Evolutionary conservation across 2,329 filamentous ascomycete species (phyloP), one percentile per base, ranked within the genome.

Genomic region (Periconia sp.): DNA sequence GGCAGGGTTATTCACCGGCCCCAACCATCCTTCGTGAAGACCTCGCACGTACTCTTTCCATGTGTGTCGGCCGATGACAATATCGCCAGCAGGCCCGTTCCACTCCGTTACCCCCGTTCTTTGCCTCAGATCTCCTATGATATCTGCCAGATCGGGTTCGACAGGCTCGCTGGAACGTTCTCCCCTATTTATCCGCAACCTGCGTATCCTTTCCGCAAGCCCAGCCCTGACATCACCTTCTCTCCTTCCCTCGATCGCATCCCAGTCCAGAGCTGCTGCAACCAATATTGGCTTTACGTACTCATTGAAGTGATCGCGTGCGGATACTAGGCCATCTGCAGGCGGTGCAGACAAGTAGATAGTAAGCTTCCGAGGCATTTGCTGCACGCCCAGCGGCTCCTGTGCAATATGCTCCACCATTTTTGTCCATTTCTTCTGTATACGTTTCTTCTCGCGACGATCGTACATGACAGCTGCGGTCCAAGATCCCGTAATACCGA

Each of bases 41-140:
- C 94, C 94, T 54, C 92, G 83, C 20, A 97, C 79, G 72, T 97
- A 99, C 76, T 99, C 94, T 77, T 97, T 99, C 94, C 94, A 99
- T 10, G 93, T 88, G 71, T 97, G 90, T 52, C 93, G 81, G 13
- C 94, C 94, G 64, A 99, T 85, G 17, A 97, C 86, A 48, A 99
- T 81, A 70, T 97, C 93, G 43, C 94, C 94, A 58, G 83, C 83
- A 19, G 88, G 79, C 10, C 90, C 92, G 3, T 87, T 80, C 67
- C 88, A 93, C 33, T 90, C 85, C 23, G 79, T 80, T 10, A 93
- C 83, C 7, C 87, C 87, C 56, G 86, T 85, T 59, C 80, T 83
- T 66, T 81, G 79, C 63, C 92, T 83, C 49, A 88, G 76, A 10
- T 83, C 79, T 54, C 86, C 80, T 6, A 94, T 76, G 9, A 85